These are phyloP conservation scores for Magnusiomyces sp. DNA, from an alignment of 1,139 yeast species.

Conservation along the genomic window DNA sequence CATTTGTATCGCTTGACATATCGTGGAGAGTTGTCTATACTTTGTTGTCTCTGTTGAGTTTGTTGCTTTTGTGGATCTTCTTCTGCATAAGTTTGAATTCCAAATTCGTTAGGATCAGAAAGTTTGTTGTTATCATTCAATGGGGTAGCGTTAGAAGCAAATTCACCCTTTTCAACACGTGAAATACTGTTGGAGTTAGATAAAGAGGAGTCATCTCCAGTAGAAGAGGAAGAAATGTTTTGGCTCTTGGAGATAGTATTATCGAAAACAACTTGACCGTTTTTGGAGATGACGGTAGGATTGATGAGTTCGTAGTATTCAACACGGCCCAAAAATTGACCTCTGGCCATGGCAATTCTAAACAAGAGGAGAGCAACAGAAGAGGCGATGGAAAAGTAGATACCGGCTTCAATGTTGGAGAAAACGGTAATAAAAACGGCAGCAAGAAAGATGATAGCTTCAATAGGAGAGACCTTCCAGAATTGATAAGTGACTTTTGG, in stretches of 20 bases:
- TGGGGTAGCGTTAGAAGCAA: no score
- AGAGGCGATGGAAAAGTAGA: slow-evolving; percentile 83
- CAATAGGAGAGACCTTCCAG: slow-evolving; percentile 72
- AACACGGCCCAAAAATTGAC: slow-evolving; percentile 74
- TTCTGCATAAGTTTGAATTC: neutral
- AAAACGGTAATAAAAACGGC: slow-evolving; percentile 78
- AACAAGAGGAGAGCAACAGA: slow-evolving; percentile 67
- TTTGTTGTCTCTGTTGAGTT: no score
- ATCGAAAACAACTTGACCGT: slow-evolving; percentile 50
- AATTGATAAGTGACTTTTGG: slow-evolving; percentile 64
- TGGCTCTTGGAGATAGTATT: neutral
- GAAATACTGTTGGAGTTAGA: no score
- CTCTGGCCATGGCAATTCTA: slow-evolving; percentile 72
- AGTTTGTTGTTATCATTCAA: neutral
- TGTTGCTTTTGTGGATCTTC: no score
- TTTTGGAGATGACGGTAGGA: slow-evolving; percentile 53
- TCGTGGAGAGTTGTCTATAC: neutral
- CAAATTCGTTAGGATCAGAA: neutral
- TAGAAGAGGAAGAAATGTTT: neutral
- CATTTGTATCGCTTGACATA: slow-evolving; percentile 34
- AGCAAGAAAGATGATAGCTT: slow-evolving; percentile 63
- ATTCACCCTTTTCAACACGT: neutral
- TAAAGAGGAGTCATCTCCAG: no score
- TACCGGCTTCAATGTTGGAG: slow-evolving; percentile 76
- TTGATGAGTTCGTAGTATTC: slow-evolving; percentile 35